Base-by-base conservation (phyloP, 1,284 basidiomycete species). In the Cryptococcus sp. region DNA sequence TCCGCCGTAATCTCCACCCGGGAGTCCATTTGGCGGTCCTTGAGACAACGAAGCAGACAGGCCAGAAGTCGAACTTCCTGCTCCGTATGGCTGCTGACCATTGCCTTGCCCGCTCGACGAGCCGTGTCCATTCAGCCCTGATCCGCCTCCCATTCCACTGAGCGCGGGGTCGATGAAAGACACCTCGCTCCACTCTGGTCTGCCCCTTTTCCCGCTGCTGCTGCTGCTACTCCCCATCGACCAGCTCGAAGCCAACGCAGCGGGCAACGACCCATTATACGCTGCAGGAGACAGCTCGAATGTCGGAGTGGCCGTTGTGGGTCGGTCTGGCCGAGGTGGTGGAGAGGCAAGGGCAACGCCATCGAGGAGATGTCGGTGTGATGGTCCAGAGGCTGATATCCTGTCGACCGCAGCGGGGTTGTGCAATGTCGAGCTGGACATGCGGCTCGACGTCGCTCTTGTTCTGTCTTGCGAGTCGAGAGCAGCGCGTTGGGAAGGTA, bases 111-210 rank as follows among this genome's bases (percentile, higher is more conserved):
- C 14, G 14, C 28, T 31, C 28, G 28, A 31, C 28, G 28, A 31
- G 28, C 9, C 7, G 28, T n/a, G n/a, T n/a, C 9, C 28, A 31
- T 31, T n/a, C n/a, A n/a, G 28, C 7, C 9, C 28, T 31, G 28
- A 31, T 7, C 28, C 28, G 9, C 28, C 28, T 7, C 28, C 28
- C 14, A 31, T 14, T 7, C 28, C 28, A 14, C 28, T 31, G 28
- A 31, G 28, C 28, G 5, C 19, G 22, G 25, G 39, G 14, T 41
- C 39, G 23, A 16, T 9, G 19, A 41, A 45, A 25, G 43, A 18
- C 34, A 34, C 10, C 14, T 45, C 43, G 32, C 36, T 45, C 43
- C 43, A 45, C 24, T 45, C 43, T 11, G 10, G 22, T 36, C 24
- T 35, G 3, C 23, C 9, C 19, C 32, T 45, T n/a, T 26, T 28